Evolutionary conservation across 441 rosid genomes (phyloP).

Genomic region (Euphorbia schlechtendalii): DNA sequence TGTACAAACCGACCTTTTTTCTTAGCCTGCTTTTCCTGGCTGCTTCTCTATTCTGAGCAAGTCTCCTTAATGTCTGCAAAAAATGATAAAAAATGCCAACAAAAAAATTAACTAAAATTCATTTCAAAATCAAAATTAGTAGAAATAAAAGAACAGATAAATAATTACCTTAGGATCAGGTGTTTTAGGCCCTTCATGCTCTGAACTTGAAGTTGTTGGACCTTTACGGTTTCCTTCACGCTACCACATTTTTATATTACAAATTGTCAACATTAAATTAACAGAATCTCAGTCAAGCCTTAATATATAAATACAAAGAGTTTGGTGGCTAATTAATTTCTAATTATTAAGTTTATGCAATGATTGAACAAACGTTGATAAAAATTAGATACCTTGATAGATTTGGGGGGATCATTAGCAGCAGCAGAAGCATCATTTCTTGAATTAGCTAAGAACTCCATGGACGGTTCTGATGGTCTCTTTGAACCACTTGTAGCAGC

Average conservation of each 20-base stretch:
- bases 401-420: conserved; percentile 44
- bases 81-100: no score
- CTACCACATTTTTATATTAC: conserved; percentile 34
- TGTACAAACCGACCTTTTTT: conserved; percentile 51
- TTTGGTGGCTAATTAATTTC: no score
- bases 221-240: conserved; percentile 78
- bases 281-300: conserved; percentile 29
- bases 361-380: no score
- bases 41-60: conserved; percentile 99
- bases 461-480: conserved; percentile 62
- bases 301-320: no score
- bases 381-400: conserved; percentile 50
- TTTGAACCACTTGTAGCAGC: conserved; percentile 59
- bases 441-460: conserved; percentile 58
- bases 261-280: not conserved
- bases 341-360: no score
- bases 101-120: no score
- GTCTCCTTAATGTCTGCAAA: conserved; percentile 79
- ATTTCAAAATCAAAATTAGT: no score
- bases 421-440: conserved; percentile 33
- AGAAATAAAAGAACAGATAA: not conserved
- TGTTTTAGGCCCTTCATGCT: conserved; percentile 82
- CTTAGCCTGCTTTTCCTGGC: conserved; percentile 96
- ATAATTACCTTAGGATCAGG: conserved; percentile 89
- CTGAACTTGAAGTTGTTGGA: conserved; percentile 56